Evolutionary conservation across 768 basidiomycete genomes (phyloP).

Genomic region (Rhodotorula graminis): DNA sequence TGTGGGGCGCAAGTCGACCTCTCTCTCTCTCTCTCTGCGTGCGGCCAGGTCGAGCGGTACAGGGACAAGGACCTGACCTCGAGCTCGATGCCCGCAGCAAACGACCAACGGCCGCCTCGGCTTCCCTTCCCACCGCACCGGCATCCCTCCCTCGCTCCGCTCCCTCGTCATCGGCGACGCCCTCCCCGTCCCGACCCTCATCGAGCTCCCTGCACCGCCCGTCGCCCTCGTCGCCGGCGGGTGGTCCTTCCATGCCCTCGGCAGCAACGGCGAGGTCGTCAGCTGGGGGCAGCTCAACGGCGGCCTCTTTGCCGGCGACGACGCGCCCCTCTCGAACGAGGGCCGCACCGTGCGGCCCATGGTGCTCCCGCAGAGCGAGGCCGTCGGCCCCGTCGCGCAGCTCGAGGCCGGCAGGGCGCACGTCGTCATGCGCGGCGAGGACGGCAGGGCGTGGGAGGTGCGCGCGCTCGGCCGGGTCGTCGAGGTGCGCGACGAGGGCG

Average conservation of each 20-base stretch:
- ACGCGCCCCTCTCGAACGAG: slow-evolving; percentile 8
- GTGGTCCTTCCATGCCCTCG: slow-evolving; percentile 83
- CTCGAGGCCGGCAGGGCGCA: slow-evolving; percentile 73
- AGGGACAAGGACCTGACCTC: too few species aligned
- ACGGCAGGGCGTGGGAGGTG: slow-evolving; percentile 66
- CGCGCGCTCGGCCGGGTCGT: slow-evolving; percentile 64
- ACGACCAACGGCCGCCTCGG: slow-evolving; percentile 64
- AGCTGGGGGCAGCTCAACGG: slow-evolving; percentile 59
- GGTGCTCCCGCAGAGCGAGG: slow-evolving; percentile 56
- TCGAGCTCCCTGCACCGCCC: slow-evolving; percentile 61
- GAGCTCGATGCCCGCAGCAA: slow-evolving; percentile 41
- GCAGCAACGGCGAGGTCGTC: slow-evolving; percentile 65
- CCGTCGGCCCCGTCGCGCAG: slow-evolving; percentile 42
- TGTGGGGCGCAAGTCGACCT: slow-evolving; percentile 23
- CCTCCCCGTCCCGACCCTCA: slow-evolving; percentile 62
- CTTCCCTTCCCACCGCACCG: slow-evolving; percentile 47
- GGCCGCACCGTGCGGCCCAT: slow-evolving; percentile 46
- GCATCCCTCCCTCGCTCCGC: slow-evolving; percentile 45
- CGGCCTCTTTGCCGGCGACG: slow-evolving; percentile 6
- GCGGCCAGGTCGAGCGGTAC: too few species aligned
- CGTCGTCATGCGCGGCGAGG: slow-evolving; percentile 60
- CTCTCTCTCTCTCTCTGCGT: too few species aligned
- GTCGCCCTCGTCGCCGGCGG: slow-evolving; percentile 74
- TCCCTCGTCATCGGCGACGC: slow-evolving; percentile 44
- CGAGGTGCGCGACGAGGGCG: slow-evolving; percentile 10